Conservation (phyloP, 2,329 filamentous ascomycete genomes). For the Coniochaeta sp. region DNA sequence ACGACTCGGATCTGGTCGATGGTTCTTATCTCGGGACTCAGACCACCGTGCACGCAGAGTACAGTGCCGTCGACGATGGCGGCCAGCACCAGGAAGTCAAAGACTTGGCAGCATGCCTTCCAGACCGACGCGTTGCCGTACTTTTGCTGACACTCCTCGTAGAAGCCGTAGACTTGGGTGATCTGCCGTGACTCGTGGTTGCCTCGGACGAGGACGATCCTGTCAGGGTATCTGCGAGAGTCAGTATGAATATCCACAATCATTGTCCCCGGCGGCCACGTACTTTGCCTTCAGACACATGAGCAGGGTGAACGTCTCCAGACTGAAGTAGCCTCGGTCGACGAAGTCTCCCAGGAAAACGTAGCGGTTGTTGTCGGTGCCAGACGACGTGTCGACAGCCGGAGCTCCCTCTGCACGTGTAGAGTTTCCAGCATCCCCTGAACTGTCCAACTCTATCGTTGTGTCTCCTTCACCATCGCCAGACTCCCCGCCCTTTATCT, state of each 20-base stretch:
- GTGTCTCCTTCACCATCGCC: constrained; percentile 37
- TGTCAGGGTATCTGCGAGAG: constrained; percentile 70
- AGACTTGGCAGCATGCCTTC: constrained; percentile 99
- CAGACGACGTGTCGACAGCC: constrained; percentile 21
- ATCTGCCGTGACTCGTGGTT: constrained; percentile 98
- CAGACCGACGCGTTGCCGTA: constrained; percentile 99
- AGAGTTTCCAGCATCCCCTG: constrained; percentile 19
- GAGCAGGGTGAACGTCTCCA: constrained; percentile 94
- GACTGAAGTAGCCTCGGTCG: constrained; percentile 92
- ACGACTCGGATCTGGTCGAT: constrained; percentile 99
- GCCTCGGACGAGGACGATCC: constrained; percentile 91
- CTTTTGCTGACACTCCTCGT: constrained; percentile 96
- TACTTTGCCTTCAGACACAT: constrained; percentile 82
- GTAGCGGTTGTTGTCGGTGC: constrained; percentile 47
- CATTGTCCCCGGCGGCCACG: constrained; percentile 14
- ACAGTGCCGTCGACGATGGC: constrained; percentile 98
- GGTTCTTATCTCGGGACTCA: constrained; percentile 86
- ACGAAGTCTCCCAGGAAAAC: constrained; percentile 82
- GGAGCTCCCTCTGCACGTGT: constrained; percentile 18
- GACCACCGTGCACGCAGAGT: constrained; percentile 91
- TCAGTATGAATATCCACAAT: background rate
- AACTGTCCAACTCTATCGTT: constrained; percentile 29
- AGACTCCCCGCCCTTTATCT: constrained; percentile 61
- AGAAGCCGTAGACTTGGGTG: constrained; percentile 97
- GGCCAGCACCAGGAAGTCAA: constrained; percentile 92